These are phyloP conservation scores for Pseudogymnoascus sp. DNA, from an alignment of 2,329 filamentous ascomycete species.

Conservation along the genomic window DNA sequence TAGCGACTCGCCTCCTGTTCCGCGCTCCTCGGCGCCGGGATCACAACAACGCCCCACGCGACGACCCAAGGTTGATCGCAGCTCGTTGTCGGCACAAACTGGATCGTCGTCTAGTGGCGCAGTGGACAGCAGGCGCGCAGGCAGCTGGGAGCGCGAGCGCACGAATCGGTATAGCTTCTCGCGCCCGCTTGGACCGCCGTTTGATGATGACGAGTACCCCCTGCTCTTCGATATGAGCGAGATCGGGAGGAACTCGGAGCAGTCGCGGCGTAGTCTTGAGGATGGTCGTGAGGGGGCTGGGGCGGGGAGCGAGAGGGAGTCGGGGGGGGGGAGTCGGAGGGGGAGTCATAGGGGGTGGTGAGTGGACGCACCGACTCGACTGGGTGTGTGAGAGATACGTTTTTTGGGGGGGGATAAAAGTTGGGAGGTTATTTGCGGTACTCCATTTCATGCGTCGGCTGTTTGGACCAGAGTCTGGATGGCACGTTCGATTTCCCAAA, in stretches of 20 bases:
- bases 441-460: neutral
- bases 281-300: slow-evolving; percentile 32
- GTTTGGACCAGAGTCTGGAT: neutral
- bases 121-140: slow-evolving; percentile 23
- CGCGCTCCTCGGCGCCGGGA: neutral
- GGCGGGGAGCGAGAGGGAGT: slow-evolving; percentile 21
- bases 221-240: slow-evolving; percentile 67
- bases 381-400: neutral
- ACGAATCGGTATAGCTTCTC: slow-evolving; percentile 35
- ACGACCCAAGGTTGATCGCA: slow-evolving; percentile 22
- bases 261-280: slow-evolving; percentile 48
- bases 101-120: slow-evolving; percentile 27
- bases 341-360: slow-evolving; percentile 24
- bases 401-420: neutral
- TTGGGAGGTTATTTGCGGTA: neutral
- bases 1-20: neutral
- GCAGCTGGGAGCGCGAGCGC: slow-evolving; percentile 28
- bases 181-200: slow-evolving; percentile 28
- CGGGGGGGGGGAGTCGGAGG: slow-evolving; percentile 23
- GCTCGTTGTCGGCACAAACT: slow-evolving; percentile 14
- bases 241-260: slow-evolving; percentile 40
- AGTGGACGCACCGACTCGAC: neutral
- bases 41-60: neutral
- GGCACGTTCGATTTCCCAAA: neutral
- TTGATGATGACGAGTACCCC: slow-evolving; percentile 52